Evolutionary conservation across 495 filamentous ascomycete species (phyloP).

Genomic region (Thozetella sp.): DNA sequence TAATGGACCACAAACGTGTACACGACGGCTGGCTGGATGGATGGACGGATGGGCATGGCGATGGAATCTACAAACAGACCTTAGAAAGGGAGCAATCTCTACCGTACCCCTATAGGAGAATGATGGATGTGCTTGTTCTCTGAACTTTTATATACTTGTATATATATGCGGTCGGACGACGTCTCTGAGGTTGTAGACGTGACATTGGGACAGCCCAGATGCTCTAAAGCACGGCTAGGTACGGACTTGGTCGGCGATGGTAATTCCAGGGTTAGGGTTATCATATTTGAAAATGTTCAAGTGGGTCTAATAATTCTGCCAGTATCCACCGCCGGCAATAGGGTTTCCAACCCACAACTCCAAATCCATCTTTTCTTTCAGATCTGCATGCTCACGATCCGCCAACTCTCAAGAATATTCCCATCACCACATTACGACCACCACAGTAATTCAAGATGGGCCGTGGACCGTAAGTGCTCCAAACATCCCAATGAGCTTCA

Average conservation of each 20-base stretch:
- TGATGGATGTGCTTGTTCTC: not conserved
- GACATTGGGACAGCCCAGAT: too few relatives aligned
- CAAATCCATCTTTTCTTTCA: slow-evolving; percentile 1
- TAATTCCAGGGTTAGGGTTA: not conserved
- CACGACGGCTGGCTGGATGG: not conserved
- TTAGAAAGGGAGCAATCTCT: slow-evolving; percentile 29
- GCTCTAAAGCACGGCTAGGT: too few relatives aligned
- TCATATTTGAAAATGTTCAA: not conserved
- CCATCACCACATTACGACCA: slow-evolving; percentile 27
- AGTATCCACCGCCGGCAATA: slow-evolving; percentile 20
- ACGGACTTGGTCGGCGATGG: too few relatives aligned
- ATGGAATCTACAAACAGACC: slow-evolving; percentile 3
- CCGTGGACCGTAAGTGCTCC: slow-evolving; percentile 48
- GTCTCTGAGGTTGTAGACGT: too few relatives aligned
- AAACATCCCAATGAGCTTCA: not conserved
- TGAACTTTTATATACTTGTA: too few relatives aligned
- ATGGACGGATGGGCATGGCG: not conserved
- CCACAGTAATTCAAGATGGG: slow-evolving; percentile 42
- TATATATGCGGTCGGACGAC: too few relatives aligned
- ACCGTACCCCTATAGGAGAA: slow-evolving; percentile 1
- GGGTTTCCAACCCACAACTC: slow-evolving; percentile 30
- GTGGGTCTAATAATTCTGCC: slow-evolving; percentile 18
- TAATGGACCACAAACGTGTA: not conserved
- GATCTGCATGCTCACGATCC: not conserved
- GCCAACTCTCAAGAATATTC: slow-evolving; percentile 7